Percentiles rank a stretch among this genome's conserved stretches.
Conservation (phyloP, 2,329 filamentous ascomycete species). For the Aspergillus proliferans region DNA sequence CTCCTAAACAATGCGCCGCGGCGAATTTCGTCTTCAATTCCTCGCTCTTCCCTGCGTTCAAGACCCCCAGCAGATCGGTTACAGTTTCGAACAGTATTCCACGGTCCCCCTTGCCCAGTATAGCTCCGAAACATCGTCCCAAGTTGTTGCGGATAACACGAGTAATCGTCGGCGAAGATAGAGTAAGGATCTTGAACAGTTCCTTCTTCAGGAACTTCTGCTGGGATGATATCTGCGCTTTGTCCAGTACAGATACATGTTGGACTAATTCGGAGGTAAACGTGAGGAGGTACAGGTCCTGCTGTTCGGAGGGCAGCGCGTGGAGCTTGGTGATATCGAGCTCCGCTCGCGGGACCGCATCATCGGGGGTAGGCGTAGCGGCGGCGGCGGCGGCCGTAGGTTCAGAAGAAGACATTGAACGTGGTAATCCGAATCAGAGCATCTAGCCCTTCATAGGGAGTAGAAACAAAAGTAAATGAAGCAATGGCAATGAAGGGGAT, state of each 20-base stretch:
- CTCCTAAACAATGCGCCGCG: constrained; percentile 77
- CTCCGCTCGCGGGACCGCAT: constrained; percentile 46
- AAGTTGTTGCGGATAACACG: constrained; percentile 86
- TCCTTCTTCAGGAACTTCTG: constrained; percentile 92
- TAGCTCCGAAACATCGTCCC: constrained; percentile 72
- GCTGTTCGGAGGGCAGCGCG: constrained; percentile 83
- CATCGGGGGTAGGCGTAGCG: constrained; percentile 29
- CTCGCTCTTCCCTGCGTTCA: constrained; percentile 70
- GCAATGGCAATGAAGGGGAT: constrained; percentile 1
- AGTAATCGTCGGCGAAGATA: constrained; percentile 73
- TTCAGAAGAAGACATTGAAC: constrained; percentile 36
- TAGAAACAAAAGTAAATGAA: constrained; percentile 5
- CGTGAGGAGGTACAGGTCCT: constrained; percentile 86
- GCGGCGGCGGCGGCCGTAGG: constrained; percentile 18
- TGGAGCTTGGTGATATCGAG: constrained; percentile 88
- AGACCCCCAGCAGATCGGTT: constrained; percentile 71
- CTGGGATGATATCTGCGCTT: constrained; percentile 77
- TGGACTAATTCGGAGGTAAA: constrained; percentile 77
- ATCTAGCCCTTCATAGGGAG: constrained; percentile 1
- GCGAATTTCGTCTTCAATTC: constrained; percentile 79
- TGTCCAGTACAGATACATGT: constrained; percentile 64
- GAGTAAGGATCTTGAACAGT: constrained; percentile 84
- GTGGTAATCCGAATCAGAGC: constrained; percentile 5
- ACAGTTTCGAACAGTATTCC: constrained; percentile 92
- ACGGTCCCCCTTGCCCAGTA: constrained; percentile 79